phyloP scores from a whole-genome alignment of 2,329 filamentous ascomycete genomes.

The Fusarium equiseti region DNA sequence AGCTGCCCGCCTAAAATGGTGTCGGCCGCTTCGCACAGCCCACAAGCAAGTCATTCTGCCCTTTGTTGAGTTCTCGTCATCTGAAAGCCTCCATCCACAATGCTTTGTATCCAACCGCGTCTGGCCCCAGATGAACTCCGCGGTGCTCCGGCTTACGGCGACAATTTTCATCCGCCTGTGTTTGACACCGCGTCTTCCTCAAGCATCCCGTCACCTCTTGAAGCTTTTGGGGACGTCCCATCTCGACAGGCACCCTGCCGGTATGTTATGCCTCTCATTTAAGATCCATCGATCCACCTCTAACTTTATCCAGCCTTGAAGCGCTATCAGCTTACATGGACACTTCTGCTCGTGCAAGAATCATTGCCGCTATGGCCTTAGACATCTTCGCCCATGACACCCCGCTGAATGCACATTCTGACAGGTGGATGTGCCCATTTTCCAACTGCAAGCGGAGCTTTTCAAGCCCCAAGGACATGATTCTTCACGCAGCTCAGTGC shows the following conservation, averaged over 20 bases:
- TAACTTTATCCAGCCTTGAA: neutral
- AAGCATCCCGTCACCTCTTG: neutral
- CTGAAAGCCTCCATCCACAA: rapidly evolving
- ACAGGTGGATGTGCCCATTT: neutral
- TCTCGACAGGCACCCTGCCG: neutral
- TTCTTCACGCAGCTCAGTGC: neutral
- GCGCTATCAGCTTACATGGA: rapidly evolving
- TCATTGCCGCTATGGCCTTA: neutral
- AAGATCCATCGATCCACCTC: rapidly evolving
- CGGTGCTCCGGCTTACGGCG: rapidly evolving
- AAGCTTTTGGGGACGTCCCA: neutral
- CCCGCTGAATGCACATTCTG: neutral
- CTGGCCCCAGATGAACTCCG: neutral
- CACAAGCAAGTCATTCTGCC: rapidly evolving
- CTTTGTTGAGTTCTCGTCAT: rapidly evolving
- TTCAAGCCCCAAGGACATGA: neutral
- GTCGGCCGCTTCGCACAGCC: neutral
- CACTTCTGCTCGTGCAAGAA: rapidly evolving
- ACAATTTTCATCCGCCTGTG: rapidly evolving
- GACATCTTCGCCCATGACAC: neutral
- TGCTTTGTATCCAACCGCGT: neutral
- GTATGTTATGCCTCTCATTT: neutral
- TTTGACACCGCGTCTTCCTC: rapidly evolving
- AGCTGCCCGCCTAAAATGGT: too few relatives aligned
- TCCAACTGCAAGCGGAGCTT: neutral